Evolutionary conservation across 208 protist species (phyloP).

Genomic region (Trypanosoma scelopori): DNA sequence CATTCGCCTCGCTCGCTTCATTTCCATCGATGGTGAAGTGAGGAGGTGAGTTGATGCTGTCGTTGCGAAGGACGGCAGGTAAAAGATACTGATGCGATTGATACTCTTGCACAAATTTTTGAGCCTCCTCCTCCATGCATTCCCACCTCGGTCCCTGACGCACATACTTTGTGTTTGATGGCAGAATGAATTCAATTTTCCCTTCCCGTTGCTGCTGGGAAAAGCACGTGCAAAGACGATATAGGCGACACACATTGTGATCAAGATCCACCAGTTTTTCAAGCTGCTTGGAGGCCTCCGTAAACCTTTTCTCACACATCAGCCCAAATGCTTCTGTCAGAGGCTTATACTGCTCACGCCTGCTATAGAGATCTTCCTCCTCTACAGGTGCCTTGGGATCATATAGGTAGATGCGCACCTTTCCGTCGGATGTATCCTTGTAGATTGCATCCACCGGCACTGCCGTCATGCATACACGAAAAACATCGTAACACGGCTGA

Average conservation of each 20-base stretch:
- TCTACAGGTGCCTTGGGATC: conserved; percentile 8
- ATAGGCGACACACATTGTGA: conserved; percentile 13
- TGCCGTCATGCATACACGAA: conserved; percentile 20
- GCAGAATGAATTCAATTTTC: conserved; percentile 4
- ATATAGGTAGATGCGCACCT: conserved; percentile 19
- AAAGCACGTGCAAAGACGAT: conserved; percentile 21
- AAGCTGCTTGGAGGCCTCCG: conserved; percentile 6
- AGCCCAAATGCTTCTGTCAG: conserved; percentile 18
- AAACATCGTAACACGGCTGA: conserved; percentile 28
- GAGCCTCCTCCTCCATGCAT: conserved; percentile 5
- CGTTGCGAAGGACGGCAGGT: no score
- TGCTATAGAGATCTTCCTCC: conserved; percentile 3
- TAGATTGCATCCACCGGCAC: conserved; percentile 32
- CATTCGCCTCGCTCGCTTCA: neutral
- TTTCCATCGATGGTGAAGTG: neutral
- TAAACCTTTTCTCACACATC: conserved; percentile 28
- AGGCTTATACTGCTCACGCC: conserved; percentile 13
- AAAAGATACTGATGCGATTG: neutral
- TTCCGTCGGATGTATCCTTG: conserved; percentile 6
- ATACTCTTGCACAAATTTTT: conserved; percentile 8
- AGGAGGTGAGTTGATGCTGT: neutral
- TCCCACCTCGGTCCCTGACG: conserved; percentile 16
- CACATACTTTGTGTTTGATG: neutral
- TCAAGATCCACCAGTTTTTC: conserved; percentile 19
- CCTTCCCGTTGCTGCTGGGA: conserved; percentile 11